phyloP scores from a whole-genome alignment of 352 stramenopile genomes.

The Globisporangium cederbergense region DNA sequence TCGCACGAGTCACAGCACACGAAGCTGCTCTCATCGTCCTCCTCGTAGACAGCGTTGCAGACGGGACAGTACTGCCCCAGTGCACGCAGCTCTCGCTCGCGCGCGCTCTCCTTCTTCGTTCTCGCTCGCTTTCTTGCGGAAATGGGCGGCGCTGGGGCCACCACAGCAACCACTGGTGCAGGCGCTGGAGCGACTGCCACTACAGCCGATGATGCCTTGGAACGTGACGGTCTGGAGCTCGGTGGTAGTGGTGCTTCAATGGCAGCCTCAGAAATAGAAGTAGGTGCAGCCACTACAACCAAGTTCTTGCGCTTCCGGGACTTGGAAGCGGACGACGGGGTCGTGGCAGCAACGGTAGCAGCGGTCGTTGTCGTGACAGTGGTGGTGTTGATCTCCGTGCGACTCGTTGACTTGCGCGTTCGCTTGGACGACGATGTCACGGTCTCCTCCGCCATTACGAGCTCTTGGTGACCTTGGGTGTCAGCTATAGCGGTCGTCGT shows the following conservation, averaged over 20 bases:
- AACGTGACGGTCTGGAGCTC: slow-evolving; percentile 7
- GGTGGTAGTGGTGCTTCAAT: neutral
- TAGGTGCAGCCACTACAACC: neutral
- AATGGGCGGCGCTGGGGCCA: slow-evolving; percentile 10
- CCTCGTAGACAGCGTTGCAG: slow-evolving; percentile 83
- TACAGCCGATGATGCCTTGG: slow-evolving; percentile 12
- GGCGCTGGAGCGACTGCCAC: slow-evolving; percentile 13
- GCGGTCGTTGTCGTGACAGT: neutral
- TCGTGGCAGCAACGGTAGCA: too few relatives aligned
- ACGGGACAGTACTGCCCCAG: slow-evolving; percentile 85
- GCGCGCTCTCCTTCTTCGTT: slow-evolving; percentile 63
- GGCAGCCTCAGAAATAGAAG: neutral
- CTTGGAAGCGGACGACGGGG: slow-evolving; percentile 18
- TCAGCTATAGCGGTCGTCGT: neutral
- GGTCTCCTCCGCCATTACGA: neutral
- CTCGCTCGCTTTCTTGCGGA: slow-evolving; percentile 42
- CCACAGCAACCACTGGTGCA: neutral
- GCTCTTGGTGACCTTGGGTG: neutral
- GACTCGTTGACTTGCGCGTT: slow-evolving; percentile 10
- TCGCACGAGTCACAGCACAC: slow-evolving; percentile 88
- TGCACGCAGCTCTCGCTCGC: slow-evolving; percentile 72
- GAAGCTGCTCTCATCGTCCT: slow-evolving; percentile 82
- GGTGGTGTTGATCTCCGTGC: neutral
- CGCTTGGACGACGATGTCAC: slow-evolving; percentile 7
- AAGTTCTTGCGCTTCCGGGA: slow-evolving; percentile 27